Evolutionary conservation across 257 asterid species (phyloP), one percentile per base, ranked within the genome.

Genomic region (Cynanchum wilfordii): DNA sequence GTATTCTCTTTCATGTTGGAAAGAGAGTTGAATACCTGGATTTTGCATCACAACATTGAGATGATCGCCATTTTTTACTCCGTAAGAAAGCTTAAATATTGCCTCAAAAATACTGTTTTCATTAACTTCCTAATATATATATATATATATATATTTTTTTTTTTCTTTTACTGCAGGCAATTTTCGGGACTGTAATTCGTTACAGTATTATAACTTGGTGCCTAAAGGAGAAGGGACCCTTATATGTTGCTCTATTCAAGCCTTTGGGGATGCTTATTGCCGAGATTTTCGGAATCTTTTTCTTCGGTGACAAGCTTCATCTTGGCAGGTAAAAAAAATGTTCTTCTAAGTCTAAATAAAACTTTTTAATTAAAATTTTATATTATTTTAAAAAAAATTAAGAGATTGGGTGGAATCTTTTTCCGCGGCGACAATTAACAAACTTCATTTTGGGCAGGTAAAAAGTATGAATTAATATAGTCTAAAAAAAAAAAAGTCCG

Each of bases 201-300:
- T 57, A 74, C 73, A 25, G 52, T 1, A 44, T 88, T 17, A 76
- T 77, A 33, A 73, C 88, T 0, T 88, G 93, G 90, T 82, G 74
- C 6, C 42, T 84, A 45, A 84, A 79, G 68, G 73, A 80, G 24
- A 88, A 82, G 69, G 89, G 93, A 0, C 89, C 90, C 1, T 84
- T 84, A 20, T 88, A 79, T 25, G 93, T 84, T 8, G 84, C 89
- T 16, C 56, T 84, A 69, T 80, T 88, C 60, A 68, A 68, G 82
- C 89, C 94, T 2, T 25, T 86, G 70, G 75, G 89, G 2, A 84
- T 88, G 60, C 85, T 82, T 10, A 74, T 83, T 76, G 88, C 94
- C 11, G 86, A 82, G 3, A 73, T 79, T n/a, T 66, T 79, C 73
- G 90, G 91, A 8, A 84, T 88, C 24, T 66, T 82, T 52, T 68